Percentiles rank a stretch among this genome's conserved stretches.
These are phyloP conservation scores for Hypoxylon sp. DNA, from an alignment of 2,329 filamentous ascomycete species.

Conservation along the genomic window DNA sequence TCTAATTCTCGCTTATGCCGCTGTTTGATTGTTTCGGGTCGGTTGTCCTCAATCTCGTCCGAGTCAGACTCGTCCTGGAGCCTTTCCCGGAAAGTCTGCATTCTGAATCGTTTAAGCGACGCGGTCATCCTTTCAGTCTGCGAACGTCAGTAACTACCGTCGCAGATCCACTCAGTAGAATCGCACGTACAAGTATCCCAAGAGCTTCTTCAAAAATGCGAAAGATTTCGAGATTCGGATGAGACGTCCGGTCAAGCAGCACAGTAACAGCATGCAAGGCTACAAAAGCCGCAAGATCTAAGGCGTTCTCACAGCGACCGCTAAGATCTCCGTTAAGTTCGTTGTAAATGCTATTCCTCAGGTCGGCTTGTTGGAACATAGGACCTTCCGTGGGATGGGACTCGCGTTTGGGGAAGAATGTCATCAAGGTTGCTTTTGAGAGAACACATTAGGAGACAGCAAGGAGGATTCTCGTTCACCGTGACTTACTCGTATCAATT, in stretches of 20 bases:
- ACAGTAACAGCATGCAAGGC: conserved; percentile 74
- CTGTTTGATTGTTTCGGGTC: conserved; percentile 61
- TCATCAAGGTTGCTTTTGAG: conserved; percentile 63
- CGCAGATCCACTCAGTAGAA: background rate
- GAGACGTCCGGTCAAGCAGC: conserved; percentile 70
- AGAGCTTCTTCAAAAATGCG: conserved; percentile 77
- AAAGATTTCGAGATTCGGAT: conserved; percentile 74
- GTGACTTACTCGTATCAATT: conserved; percentile 65
- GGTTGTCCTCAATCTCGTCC: conserved; percentile 60
- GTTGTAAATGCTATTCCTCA: conserved; percentile 75
- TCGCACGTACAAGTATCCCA: conserved; percentile 67
- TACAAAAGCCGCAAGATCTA: conserved; percentile 74
- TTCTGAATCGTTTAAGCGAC: conserved; percentile 73
- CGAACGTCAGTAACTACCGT: conserved; percentile 22
- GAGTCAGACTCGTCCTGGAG: conserved; percentile 58
- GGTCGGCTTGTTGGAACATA: conserved; percentile 71
- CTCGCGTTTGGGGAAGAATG: conserved; percentile 70
- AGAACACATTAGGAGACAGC: background rate
- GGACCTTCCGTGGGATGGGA: conserved; percentile 69
- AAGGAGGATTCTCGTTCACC: background rate
- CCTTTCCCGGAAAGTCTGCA: conserved; percentile 67
- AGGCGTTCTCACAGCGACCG: conserved; percentile 71
- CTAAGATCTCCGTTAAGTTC: conserved; percentile 76
- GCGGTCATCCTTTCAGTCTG: conserved; percentile 74
- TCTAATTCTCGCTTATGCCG: conserved; percentile 59